Base-by-base conservation (phyloP, 2,329 filamentous ascomycete species). In the Clonostachys solani region DNA sequence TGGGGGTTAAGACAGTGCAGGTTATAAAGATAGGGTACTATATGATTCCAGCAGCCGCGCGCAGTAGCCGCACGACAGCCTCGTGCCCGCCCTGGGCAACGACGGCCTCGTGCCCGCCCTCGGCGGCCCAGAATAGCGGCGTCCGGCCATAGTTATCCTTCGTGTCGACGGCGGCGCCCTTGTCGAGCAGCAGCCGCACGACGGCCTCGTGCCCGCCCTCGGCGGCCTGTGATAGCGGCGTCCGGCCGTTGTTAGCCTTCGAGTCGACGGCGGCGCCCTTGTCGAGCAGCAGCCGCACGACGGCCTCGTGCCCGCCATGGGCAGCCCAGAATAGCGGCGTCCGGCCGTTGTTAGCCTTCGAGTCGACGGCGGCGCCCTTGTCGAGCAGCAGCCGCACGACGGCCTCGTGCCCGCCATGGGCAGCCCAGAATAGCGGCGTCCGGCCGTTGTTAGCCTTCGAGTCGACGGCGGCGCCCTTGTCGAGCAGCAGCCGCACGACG, bases 201-300 rank as follows among this genome's bases (percentile, higher is more conserved):
- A 44, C 33, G 23, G 44, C 48, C 29, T 44, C 40, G 33, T 49
- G 44, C 17, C 47, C 47, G 15, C 17, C 8, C 19, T 34, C 23
- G 23, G 42, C 42, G 42, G 42, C 42, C 23, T 12, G 8, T 17
- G 6, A 34, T 23, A 44, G 42, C 23, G 42, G 42, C 23, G 42
- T 44, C 23, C 40, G 16, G 40, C 52, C 52, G 43, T 53, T 48
- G 3, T 45, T 40, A 33, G 50, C 52, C 36, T 46, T 52, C 37
- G 52, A 50, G 3, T 56, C 50, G 33, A 56, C 44, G 6, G 49
- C 47, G 9, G 52, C 54, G 16, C 54, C 53, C 12, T 50, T 54
- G 9, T 43, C 48, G 17, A 56, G 43, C 33, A 56, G 51, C 18
- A 40, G 40, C 15, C 17, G 12, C 5, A 44, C 47, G 33, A 44